Evolutionary conservation across 140 eudicot genomes (phyloP), one percentile per base, ranked within the genome.

Genomic region (Erigeron philadelphicus): DNA sequence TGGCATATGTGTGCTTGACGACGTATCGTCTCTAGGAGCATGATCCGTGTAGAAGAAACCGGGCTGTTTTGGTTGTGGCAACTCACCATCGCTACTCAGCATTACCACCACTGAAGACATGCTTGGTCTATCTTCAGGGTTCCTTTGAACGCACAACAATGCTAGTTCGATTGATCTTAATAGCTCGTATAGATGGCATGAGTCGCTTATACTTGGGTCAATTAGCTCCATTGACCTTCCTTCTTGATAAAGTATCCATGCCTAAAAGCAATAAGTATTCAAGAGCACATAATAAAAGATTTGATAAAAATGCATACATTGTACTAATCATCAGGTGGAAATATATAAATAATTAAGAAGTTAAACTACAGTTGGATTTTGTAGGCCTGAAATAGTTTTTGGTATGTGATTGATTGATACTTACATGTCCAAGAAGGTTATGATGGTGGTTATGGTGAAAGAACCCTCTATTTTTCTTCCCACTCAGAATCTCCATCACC

Each of bases 341-440:
- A 3, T 19, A 12, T 1, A 6, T 16, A 38, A 3, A 35, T 31
- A 3, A 35, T 31, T 31, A 31, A 31, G 5, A 31, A 31, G 4
- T 31, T 31, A 31, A 31, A 31, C 38, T 0, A 31, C 38, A 31
- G 38, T 31, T 31, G 38, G 3, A 31, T 31, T 31, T 4, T 4
- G 38, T 2, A 31, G 38, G 38, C 38, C 38, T 1, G 38, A 31
- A 31, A 31, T 31, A 31, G 5, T 31, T 31, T 31, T 31, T 31
- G 38, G 4, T 31, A 31, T 0, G 5, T 31, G 38, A 31, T 31
- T 31, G 38, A 31, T 2, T 53, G 40, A 35, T 55, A 48, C 91
- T 79, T 79, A 85, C 95, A 76, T 88, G 87, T 70, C 89, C 89
- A 11, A 87, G 86, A 80, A 87, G 95, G 78, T 87, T 87, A 75